A percentile compares a stretch with the other conserved stretches of the same genome.
Conservation (phyloP, 768 basidiomycete species). For the Leccinum longicurvipes region DNA sequence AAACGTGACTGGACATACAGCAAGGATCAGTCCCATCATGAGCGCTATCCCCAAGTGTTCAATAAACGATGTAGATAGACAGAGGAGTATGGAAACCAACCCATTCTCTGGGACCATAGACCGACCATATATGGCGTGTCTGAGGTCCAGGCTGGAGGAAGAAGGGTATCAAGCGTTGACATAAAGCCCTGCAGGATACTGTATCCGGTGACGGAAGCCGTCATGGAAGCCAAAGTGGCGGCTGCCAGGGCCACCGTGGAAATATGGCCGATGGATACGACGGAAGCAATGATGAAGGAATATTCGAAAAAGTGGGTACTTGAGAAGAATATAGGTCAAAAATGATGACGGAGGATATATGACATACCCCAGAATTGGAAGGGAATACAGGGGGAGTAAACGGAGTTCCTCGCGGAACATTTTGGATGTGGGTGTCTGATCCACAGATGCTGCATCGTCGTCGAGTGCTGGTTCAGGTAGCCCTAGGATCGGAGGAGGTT, state of each 20-base stretch:
- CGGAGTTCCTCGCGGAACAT: slow-evolving; percentile 57
- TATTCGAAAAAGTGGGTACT: slow-evolving; percentile 84
- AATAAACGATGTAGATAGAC: slow-evolving; percentile 4
- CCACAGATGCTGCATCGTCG: slow-evolving; percentile 6
- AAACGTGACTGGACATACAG: slow-evolving; percentile 44
- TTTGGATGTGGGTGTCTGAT: slow-evolving; percentile 22
- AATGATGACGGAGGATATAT: background rate
- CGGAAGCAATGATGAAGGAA: slow-evolving; percentile 78
- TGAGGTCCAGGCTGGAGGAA: slow-evolving; percentile 95
- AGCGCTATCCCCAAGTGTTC: slow-evolving; percentile 42
- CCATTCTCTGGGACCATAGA: slow-evolving; percentile 87
- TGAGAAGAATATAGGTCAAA: background rate
- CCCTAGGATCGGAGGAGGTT: slow-evolving; percentile 47
- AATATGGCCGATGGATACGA: slow-evolving; percentile 86
- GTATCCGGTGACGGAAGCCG: slow-evolving; percentile 50
- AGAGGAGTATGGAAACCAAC: slow-evolving; percentile 37
- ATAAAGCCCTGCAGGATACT: slow-evolving; percentile 80
- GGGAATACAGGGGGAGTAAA: slow-evolving; percentile 58
- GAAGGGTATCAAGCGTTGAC: slow-evolving; percentile 87
- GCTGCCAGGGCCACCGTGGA: slow-evolving; percentile 89
- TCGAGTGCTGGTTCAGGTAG: slow-evolving; percentile 50
- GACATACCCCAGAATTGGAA: slow-evolving; percentile 70
- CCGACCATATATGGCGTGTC: slow-evolving; percentile 80
- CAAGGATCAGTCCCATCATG: slow-evolving; percentile 52
- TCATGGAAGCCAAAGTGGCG: slow-evolving; percentile 71